A percentile compares a stretch with the other conserved stretches of the same genome.
phyloP scores from a whole-genome alignment of 1,284 basidiomycete species.

The Fomitopsis betulina region DNA sequence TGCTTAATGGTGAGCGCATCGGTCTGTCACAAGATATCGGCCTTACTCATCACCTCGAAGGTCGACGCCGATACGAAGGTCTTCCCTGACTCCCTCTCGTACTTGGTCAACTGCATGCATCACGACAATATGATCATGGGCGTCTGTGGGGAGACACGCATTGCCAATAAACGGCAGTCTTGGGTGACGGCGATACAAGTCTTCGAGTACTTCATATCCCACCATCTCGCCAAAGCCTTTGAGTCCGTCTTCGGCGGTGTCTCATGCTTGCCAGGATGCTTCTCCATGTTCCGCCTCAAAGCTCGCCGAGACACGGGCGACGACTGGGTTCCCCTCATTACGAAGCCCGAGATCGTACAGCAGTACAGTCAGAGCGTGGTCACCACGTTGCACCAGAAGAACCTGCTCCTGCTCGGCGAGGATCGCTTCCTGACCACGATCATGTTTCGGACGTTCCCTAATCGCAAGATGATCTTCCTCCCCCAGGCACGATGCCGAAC shows the following conservation, averaged over 20 bases:
- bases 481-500: constrained; percentile 96
- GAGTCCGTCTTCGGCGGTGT: constrained; percentile 99
- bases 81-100: constrained; percentile 79
- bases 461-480: constrained; percentile 99
- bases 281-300: constrained; percentile 99
- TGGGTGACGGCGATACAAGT: constrained; percentile 99
- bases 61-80: constrained; percentile 98
- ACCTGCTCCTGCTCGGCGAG: constrained; percentile 93
- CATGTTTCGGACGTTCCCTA: constrained; percentile 94
- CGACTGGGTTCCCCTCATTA: constrained; percentile 97
- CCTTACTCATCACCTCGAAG: constrained; percentile 35
- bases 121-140: constrained; percentile 99
- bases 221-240: constrained; percentile 97
- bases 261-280: constrained; percentile 97
- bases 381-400: constrained; percentile 96
- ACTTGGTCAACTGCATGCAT: constrained; percentile 96
- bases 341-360: constrained; percentile 96
- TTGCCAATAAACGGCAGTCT: constrained; percentile 95
- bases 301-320: constrained; percentile 83
- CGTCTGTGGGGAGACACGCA: constrained; percentile 96
- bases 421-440: constrained; percentile 98
- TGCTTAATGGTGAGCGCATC: constrained; percentile 81
- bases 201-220: constrained; percentile 99
- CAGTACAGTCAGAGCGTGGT: constrained; percentile 96
- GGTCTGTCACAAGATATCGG: background rate